Base-by-base conservation (phyloP, 1,284 basidiomycete genomes). In the Phellopilus nigrolimitatus region DNA sequence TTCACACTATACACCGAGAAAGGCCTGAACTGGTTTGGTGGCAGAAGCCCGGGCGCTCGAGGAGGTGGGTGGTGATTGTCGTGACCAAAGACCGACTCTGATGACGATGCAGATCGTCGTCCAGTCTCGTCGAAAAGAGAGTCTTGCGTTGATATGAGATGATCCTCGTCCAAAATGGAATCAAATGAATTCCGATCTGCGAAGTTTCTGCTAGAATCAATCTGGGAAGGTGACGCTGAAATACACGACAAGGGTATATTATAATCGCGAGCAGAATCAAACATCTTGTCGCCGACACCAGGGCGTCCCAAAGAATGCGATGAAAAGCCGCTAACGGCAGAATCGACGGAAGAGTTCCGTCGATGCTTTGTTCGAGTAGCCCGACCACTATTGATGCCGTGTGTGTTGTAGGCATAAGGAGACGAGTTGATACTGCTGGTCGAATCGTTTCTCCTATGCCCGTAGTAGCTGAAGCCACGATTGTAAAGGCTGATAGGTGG, bases 231-330 rank as follows among this genome's bases (percentile, higher is more conserved):
- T 0, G 85, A 88, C 0, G 79, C 86, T 0, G 82, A 78, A 57
- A 91, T 90, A 0, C 84, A 72, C 0, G 74, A 65, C 24, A 91
- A 71, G 0, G 83, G 78, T 51, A 78, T 73, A 3, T 75, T 76
- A 37, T 72, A 74, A 42, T 84, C 82, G 5, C 68, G 71, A n/a
- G 69, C 70, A 15, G 71, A 77, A 25, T 86, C 80, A 60, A 93
- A 90, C 90, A 93, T 92, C 72, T 91, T 89, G 62, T 92, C 91
- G 0, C 91, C 89, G 2, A 93, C 66, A 1, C 83, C 88, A 1
- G 90, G 90, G 17, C 90, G 75, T 2, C 73, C 81, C 3, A 88
- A 63, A 8, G 75, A 72, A 56, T 71, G 66, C 2, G 70, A 73
- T 2, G 84, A 84, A 56, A 77, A 77, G 48, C 82, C 79, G 51